Conservation (phyloP, 2,329 filamentous ascomycete species). For the Colletotrichum liaoningense region DNA sequence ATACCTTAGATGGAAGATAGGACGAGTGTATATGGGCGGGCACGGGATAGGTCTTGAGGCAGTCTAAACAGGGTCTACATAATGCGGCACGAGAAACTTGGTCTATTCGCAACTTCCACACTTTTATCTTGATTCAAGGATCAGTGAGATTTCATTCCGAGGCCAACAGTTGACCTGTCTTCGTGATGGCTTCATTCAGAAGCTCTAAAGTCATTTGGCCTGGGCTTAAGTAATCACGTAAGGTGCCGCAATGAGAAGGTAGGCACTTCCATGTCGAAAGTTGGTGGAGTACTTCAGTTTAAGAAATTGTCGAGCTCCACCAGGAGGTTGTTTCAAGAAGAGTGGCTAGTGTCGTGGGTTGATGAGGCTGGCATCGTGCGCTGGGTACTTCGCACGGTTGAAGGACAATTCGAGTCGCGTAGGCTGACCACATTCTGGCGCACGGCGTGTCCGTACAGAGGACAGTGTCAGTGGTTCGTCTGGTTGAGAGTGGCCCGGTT, state of each 20-base stretch:
- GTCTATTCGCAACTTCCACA: no score
- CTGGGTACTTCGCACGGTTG: background rate
- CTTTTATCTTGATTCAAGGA: fast-evolving
- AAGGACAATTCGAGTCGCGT: background rate
- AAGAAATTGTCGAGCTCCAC: background rate
- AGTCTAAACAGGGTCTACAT: no score
- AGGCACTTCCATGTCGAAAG: background rate
- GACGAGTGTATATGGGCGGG: no score
- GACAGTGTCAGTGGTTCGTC: background rate
- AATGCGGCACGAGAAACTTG: no score
- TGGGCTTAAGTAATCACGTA: background rate
- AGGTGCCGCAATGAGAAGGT: background rate
- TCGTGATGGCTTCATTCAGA: background rate
- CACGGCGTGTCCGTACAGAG: background rate
- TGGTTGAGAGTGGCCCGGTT: background rate
- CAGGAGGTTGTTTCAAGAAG: background rate
- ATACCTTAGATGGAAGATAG: no score
- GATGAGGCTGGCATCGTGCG: background rate
- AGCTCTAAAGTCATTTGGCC: background rate
- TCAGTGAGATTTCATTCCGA: background rate
- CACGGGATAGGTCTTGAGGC: no score
- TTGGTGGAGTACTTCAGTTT: background rate
- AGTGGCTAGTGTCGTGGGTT: background rate
- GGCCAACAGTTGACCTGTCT: background rate
- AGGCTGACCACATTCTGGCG: background rate